Conservation (phyloP, 495 filamentous ascomycete genomes). For the Xylaria longipes region DNA sequence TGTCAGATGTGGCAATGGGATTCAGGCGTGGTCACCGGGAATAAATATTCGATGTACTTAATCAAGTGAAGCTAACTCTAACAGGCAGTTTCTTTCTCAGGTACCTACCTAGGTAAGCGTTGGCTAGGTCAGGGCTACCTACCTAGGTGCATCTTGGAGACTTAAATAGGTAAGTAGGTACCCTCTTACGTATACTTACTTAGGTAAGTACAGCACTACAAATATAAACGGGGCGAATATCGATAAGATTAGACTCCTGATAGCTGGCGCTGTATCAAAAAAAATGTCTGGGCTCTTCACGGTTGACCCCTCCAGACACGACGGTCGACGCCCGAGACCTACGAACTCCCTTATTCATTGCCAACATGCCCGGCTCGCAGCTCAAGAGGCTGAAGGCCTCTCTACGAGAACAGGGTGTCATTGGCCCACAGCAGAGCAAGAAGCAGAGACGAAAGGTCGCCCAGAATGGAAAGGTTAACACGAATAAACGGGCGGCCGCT, state of each 20-base stretch:
- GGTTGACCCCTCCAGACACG: conserved; percentile 4
- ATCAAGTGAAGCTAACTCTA: not conserved
- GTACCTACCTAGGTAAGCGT: no score
- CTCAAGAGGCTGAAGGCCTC: conserved; percentile 94
- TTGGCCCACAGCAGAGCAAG: conserved; percentile 88
- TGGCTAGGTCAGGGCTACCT: no score
- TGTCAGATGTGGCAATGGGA: conserved; percentile 9
- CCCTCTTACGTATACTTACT: no score
- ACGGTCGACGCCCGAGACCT: not conserved
- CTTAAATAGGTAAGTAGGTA: no score
- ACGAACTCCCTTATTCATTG: not conserved
- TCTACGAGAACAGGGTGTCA: conserved; percentile 82
- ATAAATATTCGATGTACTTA: not conserved
- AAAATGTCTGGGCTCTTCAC: conserved; percentile 33
- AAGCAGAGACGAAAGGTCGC: conserved; percentile 82
- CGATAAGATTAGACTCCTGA: conserved; percentile 13
- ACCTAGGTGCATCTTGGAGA: not conserved
- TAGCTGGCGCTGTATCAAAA: conserved; percentile 20
- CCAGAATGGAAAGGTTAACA: conserved; percentile 63
- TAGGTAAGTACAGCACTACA: no score
- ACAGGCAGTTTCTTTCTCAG: not conserved
- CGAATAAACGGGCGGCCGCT: conserved; percentile 71
- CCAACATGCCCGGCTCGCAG: conserved; percentile 88
- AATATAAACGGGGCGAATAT: not conserved
- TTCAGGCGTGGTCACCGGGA: not conserved